Evolutionary conservation across 306 rosid species (phyloP).

Genomic region (Ormosia semicastrata): DNA sequence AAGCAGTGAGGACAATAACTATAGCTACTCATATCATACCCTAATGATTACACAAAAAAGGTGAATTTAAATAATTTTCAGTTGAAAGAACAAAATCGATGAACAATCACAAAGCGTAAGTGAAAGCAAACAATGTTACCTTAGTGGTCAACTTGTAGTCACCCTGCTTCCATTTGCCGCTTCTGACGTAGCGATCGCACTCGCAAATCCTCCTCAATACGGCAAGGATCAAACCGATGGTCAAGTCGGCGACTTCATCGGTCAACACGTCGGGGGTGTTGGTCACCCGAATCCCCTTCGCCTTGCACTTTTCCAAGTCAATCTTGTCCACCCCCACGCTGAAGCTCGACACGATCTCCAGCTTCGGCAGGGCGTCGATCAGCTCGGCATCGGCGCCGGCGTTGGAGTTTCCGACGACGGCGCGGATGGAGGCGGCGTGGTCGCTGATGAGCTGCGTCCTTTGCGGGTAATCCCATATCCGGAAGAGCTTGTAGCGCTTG

Average conservation of each 20-base stretch:
- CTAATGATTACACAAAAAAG: no score
- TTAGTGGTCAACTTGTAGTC: constrained; percentile 65
- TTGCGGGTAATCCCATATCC: constrained; percentile 45
- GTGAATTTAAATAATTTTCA: no score
- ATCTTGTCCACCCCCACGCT: constrained; percentile 82
- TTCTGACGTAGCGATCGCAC: constrained; percentile 66
- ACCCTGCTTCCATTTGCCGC: constrained; percentile 71
- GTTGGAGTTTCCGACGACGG: constrained; percentile 40
- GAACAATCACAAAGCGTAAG: not conserved
- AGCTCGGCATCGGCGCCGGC: constrained; percentile 59
- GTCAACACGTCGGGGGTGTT: constrained; percentile 85
- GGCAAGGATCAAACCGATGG: constrained; percentile 58
- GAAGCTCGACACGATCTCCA: constrained; percentile 70
- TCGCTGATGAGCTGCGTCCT: constrained; percentile 36
- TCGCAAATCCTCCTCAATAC: constrained; percentile 60
- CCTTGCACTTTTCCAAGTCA: constrained; percentile 54
- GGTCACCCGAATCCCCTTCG: constrained; percentile 71
- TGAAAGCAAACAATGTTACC: constrained; percentile 29
- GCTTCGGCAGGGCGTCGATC: constrained; percentile 57
- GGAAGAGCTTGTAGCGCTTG: constrained; percentile 65
- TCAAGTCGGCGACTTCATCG: constrained; percentile 75
- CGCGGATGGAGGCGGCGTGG: constrained; percentile 56
- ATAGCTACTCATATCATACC: no score
- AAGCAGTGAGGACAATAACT: no score
- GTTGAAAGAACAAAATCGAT: no score